phyloP scores from a whole-genome alignment of 1,139 yeast species.

The Pneumocystis jirovecii region DNA sequence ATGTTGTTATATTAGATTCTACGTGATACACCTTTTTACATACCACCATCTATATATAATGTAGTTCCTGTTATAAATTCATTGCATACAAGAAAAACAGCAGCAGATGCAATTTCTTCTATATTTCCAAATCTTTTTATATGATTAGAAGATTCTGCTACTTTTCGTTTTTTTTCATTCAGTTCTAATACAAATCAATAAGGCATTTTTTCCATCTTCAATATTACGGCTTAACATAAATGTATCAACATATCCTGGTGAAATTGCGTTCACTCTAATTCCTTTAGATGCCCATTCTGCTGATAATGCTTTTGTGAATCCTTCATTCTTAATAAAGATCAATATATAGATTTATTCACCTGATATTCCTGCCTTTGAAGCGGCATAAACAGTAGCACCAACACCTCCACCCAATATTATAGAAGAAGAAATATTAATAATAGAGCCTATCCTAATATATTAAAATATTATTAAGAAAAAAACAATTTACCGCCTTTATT shows the following conservation, averaged over 20 bases:
- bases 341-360: slow-evolving; percentile 4
- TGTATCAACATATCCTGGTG: slow-evolving; percentile 71
- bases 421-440: slow-evolving; percentile 62
- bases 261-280: slow-evolving; percentile 46
- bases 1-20: slow-evolving; percentile 19
- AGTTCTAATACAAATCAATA: slow-evolving; percentile 11
- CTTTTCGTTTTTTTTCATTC: slow-evolving; percentile 14
- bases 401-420: slow-evolving; percentile 34
- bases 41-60: slow-evolving; percentile 24
- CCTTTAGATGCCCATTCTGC: slow-evolving; percentile 39
- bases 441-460: slow-evolving; percentile 24
- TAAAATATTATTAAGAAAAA: slow-evolving; percentile 31
- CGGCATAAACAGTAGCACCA: slow-evolving; percentile 68
- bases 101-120: slow-evolving; percentile 26
- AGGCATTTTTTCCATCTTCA: not conserved
- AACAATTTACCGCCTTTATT: not conserved
- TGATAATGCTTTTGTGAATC: slow-evolving; percentile 51
- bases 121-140: slow-evolving; percentile 20
- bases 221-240: slow-evolving; percentile 40
- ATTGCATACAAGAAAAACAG: slow-evolving; percentile 20
- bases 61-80: slow-evolving; percentile 23
- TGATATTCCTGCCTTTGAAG: slow-evolving; percentile 57
- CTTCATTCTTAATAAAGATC: slow-evolving; percentile 26
- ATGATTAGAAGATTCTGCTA: slow-evolving; percentile 14
- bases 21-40: slow-evolving; percentile 23